Conservation (phyloP, 805 yeast species). For the Metschnikowia kofuensis region DNA sequence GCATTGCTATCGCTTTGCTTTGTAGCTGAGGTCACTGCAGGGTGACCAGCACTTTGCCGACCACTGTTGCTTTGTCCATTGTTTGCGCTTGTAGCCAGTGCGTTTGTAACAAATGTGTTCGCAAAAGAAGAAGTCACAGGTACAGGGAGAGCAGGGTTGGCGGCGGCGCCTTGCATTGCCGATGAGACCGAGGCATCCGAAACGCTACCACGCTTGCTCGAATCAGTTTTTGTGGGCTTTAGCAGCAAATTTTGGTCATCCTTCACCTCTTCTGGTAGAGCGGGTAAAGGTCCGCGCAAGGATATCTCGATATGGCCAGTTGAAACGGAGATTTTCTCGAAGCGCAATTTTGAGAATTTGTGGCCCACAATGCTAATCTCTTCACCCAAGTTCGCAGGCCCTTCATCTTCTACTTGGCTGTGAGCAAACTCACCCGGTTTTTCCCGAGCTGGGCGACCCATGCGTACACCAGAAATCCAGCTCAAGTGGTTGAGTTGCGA, state of each 20-base stretch:
- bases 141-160: no score
- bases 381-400: constrained; percentile 74
- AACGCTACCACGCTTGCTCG: no score
- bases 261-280: neutral
- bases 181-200: no score
- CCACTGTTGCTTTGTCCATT: no score
- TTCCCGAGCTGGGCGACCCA: constrained; percentile 50
- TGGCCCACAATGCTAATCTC: constrained; percentile 87
- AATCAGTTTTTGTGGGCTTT: no score
- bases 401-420: constrained; percentile 21
- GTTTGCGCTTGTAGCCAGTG: no score
- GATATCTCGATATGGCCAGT: constrained; percentile 77
- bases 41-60: no score
- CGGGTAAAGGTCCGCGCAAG: constrained; percentile 57
- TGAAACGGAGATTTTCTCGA: constrained; percentile 85
- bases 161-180: no score
- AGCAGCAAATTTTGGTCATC: neutral
- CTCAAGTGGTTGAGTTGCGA: constrained; percentile 65
- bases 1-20: neutral
- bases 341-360: constrained; percentile 80
- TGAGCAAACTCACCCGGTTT: constrained; percentile 6
- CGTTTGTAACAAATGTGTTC: no score
- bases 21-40: no score
- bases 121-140: no score
- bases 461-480: constrained; percentile 91